phyloP scores from a whole-genome alignment of 371 early-diverging fungal species.

The Neoconidiobolus thromboides region DNA sequence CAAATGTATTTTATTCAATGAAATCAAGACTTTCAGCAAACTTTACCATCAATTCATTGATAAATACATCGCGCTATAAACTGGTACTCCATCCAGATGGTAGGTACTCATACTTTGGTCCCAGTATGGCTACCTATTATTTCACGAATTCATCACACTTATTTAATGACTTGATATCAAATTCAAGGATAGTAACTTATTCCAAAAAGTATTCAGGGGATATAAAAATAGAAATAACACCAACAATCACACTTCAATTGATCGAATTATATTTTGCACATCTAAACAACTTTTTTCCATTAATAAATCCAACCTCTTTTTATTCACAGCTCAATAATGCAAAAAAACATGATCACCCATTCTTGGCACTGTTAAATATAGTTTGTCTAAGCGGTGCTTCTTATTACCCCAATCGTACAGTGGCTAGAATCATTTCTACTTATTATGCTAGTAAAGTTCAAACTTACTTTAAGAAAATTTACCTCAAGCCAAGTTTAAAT shows the following conservation, averaged over 20 bases:
- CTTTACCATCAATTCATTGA: too few relatives aligned
- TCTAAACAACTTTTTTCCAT: not conserved
- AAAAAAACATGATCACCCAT: not conserved
- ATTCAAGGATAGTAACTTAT: not conserved
- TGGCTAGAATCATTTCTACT: not conserved
- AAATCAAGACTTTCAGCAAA: not conserved
- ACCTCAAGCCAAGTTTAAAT: not conserved
- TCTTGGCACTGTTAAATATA: not conserved
- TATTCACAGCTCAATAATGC: not conserved
- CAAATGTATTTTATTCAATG: not conserved
- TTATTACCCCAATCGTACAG: not conserved
- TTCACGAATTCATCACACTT: not conserved
- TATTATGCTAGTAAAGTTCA: not conserved
- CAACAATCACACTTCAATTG: not conserved
- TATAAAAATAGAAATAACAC: not conserved
- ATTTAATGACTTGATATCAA: not conserved
- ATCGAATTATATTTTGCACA: slow-evolving; percentile 1
- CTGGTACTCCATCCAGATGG: not conserved
- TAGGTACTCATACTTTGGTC: not conserved
- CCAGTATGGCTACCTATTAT: not conserved
- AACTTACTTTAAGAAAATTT: not conserved
- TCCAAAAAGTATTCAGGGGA: not conserved
- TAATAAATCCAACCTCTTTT: not conserved
- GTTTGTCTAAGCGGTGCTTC: slow-evolving; percentile 2
- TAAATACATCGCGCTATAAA: not conserved